phyloP scores from a whole-genome alignment of 139 green algal genomes.

The Coelastrella sp. region DNA sequence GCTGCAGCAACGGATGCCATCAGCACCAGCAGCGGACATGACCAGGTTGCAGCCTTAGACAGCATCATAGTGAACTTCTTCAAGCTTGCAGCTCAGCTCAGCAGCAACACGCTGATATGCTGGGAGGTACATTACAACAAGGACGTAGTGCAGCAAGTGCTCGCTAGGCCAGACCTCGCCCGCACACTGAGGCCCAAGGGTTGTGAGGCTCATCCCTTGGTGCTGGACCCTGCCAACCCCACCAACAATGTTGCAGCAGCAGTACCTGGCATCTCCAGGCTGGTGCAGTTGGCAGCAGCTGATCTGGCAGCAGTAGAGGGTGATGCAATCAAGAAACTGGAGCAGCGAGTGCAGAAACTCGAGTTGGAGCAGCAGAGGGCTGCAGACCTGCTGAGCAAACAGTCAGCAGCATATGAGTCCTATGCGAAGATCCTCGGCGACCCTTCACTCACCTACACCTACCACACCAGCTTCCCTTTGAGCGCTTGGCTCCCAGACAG shows the following conservation, averaged over 20 bases:
- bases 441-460: no score
- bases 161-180: neutral
- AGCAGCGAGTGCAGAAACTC: neutral
- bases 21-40: neutral
- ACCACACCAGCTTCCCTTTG: neutral
- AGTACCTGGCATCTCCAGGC: neutral
- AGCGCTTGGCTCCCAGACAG: neutral
- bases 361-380: neutral
- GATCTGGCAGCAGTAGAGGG: neutral
- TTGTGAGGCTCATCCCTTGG: neutral
- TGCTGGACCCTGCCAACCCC: neutral
- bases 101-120: neutral
- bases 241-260: neutral
- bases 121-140: neutral
- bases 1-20: neutral
- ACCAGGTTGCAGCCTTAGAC: neutral
- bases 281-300: neutral
- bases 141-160: neutral
- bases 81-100: neutral
- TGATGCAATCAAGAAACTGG: neutral
- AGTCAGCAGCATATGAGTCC: neutral
- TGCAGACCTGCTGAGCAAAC: neutral
- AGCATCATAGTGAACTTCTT: neutral
- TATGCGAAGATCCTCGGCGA: no score
- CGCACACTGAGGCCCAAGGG: neutral